Percentiles rank a stretch among this genome's conserved stretches.
Evolutionary conservation across 202 grass and related monocot genomes (phyloP).

Genomic region (Panicum hallii): DNA sequence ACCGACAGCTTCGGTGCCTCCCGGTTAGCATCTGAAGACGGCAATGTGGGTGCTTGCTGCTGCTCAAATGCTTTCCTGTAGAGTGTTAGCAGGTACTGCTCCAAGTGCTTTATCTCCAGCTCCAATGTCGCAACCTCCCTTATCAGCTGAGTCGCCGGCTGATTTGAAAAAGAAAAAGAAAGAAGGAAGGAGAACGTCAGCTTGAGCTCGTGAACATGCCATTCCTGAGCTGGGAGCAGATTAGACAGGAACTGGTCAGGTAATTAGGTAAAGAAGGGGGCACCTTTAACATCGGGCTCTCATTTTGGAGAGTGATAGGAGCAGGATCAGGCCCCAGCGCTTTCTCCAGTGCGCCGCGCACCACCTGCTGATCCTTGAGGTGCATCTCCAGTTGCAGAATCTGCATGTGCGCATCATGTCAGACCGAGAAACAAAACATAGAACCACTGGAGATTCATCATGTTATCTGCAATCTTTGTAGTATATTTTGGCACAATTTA

Average conservation of each 20-base stretch:
- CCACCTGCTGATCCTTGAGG: slow-evolving; percentile 74
- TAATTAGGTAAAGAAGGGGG: background rate
- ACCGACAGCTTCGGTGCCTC: slow-evolving; percentile 41
- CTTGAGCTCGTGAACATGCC: background rate
- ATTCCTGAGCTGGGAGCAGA: background rate
- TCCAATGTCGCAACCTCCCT: slow-evolving; percentile 85
- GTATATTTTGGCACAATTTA: background rate
- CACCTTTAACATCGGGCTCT: slow-evolving; percentile 77
- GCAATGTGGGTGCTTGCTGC: slow-evolving; percentile 54
- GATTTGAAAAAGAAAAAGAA: background rate
- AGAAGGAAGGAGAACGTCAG: background rate
- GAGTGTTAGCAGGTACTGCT: slow-evolving; percentile 82
- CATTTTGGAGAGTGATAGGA: slow-evolving; percentile 52
- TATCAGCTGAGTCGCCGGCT: slow-evolving; percentile 89
- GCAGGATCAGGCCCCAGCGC: slow-evolving; percentile 67
- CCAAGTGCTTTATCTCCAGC: slow-evolving; percentile 93
- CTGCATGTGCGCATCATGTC: slow-evolving; percentile 49
- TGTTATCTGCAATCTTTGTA: background rate
- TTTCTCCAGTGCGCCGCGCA: slow-evolving; percentile 80
- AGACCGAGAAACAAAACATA: background rate
- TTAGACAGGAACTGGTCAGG: background rate
- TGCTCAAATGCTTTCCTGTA: slow-evolving; percentile 87
- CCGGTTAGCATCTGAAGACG: slow-evolving; percentile 33
- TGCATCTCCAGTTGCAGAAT: slow-evolving; percentile 79
- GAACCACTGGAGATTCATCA: background rate